Evolutionary conservation across 495 filamentous ascomycete species (phyloP), one percentile per base, ranked within the genome.

Genomic region (Neurospora hispaniola): DNA sequence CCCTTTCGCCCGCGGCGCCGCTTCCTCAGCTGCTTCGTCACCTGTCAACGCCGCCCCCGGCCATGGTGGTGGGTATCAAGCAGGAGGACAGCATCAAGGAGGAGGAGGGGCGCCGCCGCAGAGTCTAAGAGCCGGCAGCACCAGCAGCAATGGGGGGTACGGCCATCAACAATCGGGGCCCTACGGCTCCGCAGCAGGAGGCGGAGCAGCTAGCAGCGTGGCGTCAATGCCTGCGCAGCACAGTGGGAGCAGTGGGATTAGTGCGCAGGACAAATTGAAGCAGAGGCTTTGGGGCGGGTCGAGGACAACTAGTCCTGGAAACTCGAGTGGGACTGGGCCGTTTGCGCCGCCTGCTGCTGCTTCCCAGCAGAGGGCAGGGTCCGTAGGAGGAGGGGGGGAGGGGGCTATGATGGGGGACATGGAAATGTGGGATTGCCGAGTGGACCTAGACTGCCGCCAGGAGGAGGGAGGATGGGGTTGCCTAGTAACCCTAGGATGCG

Each of bases 41-140:
- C 70, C 69, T 72, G 35, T 72, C 73, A 44, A 77, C 84, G n/a
- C 80, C 91, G 35, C 91, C 90, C 14, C 76, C 92, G 73, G 54
- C 5, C 54, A 62, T 6, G 48, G 48, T 0, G 48, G 48, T 0
- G 23, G 23, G 23, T 59, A 59, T 5, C 20, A 48, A 92, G 90
- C 73, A 92, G 94, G 80, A 82, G 94, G 80, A 82, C 90, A 20
- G 86, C 86, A 4, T 91, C 90, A 6, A 93, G 44, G n/a, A 48
- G 35, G 35, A 38, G 35, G 35, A 38, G 35, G 35, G 44, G 44
- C 11, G 92, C 73, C 73, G 6, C 48, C 48, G 6, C 48, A 59
- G 1, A 59, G 48, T 4, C 23, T 91, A 92, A 77, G 92, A 95
- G 82, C 82, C 72, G 76, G 75, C 31, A 35, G 38, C 23, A 10